Conservation (phyloP, 176 grass and related monocot genomes). For the Hsuehochloa calcarea region DNA sequence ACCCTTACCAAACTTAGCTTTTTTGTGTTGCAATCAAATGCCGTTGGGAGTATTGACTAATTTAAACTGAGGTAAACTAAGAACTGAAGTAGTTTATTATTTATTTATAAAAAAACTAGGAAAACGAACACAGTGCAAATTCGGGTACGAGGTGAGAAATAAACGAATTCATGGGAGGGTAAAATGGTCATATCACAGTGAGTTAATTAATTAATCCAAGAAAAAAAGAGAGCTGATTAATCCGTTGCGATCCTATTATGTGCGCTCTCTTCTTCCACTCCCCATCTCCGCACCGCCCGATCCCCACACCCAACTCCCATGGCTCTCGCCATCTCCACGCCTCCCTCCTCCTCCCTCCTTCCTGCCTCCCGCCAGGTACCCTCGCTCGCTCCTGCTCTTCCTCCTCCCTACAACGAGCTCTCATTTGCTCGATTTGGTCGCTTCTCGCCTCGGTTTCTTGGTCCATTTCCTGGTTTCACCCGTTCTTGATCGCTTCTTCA, state of each 20-base stretch:
- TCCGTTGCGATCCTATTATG: not conserved
- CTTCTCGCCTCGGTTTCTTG: not conserved
- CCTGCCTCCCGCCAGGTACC: conserved; percentile 35
- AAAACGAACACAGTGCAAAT: not conserved
- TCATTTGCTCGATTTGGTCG: conserved; percentile 16
- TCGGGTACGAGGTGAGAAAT: accelerated
- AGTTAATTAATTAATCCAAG: not conserved
- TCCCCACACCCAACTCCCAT: conserved; percentile 37
- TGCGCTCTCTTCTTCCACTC: not conserved
- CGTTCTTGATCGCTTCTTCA: conserved; percentile 25
- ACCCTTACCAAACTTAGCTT: not conserved
- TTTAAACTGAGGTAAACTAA: not conserved
- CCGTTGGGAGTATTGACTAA: too few species aligned
- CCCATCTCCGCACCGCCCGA: not conserved
- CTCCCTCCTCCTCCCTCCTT: conserved; percentile 32
- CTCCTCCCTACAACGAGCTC: conserved; percentile 12
- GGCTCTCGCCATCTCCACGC: conserved; percentile 48
- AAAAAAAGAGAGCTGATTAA: not conserved
- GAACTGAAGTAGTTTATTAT: too few species aligned
- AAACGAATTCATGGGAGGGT: not conserved
- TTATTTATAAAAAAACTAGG: too few species aligned
- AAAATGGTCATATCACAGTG: not conserved
- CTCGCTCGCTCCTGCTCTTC: not conserved
- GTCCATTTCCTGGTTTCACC: not conserved
- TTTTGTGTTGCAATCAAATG: not conserved